These are phyloP conservation scores for Tilletia indica DNA, from an alignment of 1,284 basidiomycete genomes.

Conservation along the genomic window DNA sequence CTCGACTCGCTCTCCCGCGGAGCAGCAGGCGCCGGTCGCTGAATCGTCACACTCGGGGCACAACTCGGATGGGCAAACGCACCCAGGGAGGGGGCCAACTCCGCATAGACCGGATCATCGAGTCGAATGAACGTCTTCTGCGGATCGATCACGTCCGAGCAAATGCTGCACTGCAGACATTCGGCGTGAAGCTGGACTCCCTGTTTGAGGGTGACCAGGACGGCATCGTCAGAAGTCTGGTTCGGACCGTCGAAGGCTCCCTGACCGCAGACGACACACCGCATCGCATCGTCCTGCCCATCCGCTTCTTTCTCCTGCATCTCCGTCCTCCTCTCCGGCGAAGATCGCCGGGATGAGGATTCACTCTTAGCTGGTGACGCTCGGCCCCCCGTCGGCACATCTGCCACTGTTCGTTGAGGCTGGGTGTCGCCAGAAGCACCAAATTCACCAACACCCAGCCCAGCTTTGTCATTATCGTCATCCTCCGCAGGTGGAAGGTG, in stretches of 20 bases:
- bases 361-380: background rate
- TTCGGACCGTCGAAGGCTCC: conserved; percentile 35
- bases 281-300: conserved; percentile 21
- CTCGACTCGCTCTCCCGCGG: background rate
- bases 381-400: background rate
- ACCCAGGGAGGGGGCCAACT: background rate
- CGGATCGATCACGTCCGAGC: conserved; percentile 30
- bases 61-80: conserved; percentile 27
- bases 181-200: conserved; percentile 32
- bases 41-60: conserved; percentile 19
- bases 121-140: conserved; percentile 32
- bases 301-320: conserved; percentile 11
- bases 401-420: too few species aligned
- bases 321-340: background rate
- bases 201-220: conserved; percentile 34
- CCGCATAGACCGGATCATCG: background rate
- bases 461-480: background rate
- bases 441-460: too few species aligned
- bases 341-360: background rate
- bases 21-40: background rate
- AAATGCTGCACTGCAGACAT: conserved; percentile 40
- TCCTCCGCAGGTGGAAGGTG: background rate
- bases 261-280: conserved; percentile 28
- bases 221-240: conserved; percentile 23
- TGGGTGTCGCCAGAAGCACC: too few species aligned